Evolutionary conservation across 148 eudicot species (phyloP).

Genomic region (Beta vulgaris): DNA sequence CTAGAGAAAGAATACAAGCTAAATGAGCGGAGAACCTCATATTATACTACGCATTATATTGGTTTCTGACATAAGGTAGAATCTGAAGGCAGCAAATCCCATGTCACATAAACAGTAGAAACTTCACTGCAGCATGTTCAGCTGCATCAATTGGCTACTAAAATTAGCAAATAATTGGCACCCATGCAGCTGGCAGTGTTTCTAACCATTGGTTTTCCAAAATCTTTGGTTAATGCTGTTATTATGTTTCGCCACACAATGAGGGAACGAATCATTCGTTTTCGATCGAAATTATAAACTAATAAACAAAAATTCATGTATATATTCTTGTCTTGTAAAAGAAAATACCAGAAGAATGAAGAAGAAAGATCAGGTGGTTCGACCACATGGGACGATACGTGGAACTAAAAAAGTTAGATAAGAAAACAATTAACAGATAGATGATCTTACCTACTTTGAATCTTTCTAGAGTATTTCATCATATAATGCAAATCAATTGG

Average conservation of each 20-base stretch:
- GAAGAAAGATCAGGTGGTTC: not conserved
- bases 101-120: not conserved
- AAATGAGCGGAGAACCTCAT: not conserved
- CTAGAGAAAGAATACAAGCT: not conserved
- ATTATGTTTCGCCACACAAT: too few species aligned
- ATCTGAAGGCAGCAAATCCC: constrained; percentile 2
- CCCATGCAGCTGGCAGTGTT: constrained; percentile 14
- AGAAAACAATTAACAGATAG: not conserved
- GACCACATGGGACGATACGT: not conserved
- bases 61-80: not conserved
- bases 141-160: constrained; percentile 17
- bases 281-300: too few species aligned
- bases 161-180: constrained; percentile 22
- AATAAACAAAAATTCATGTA: too few species aligned
- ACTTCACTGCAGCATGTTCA: constrained; percentile 6
- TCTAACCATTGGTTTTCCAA: not conserved
- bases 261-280: not conserved
- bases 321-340: not conserved
- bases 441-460: not conserved
- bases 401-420: not conserved
- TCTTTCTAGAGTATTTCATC: not conserved
- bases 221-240: not conserved
- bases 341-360: not conserved
- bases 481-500: not conserved
- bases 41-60: not conserved